Percentiles rank a stretch among this genome's conserved stretches.
phyloP scores from a whole-genome alignment of 1,284 basidiomycete species.

The Mycena sp. region DNA sequence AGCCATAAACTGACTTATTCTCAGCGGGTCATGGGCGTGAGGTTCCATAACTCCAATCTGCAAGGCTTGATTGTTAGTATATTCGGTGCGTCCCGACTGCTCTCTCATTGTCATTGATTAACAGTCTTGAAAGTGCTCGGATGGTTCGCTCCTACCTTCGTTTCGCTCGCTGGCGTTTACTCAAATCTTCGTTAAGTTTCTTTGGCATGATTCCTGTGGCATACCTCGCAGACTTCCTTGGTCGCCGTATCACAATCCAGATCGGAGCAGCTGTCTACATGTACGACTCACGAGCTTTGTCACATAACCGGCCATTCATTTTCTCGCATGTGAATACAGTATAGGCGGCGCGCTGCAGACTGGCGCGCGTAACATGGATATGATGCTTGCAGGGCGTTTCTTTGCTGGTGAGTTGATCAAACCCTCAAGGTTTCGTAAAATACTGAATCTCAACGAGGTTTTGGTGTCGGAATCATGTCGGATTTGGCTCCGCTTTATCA shows the following conservation, averaged over 20 bases:
- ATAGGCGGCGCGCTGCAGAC: constrained; percentile 64
- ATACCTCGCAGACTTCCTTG: constrained; percentile 47
- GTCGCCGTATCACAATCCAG: constrained; percentile 50
- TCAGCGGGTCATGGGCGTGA: constrained; percentile 47
- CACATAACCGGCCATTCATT: constrained; percentile 3
- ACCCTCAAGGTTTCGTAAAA: too few species aligned
- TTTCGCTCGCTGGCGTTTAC: neutral
- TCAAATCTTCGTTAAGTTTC: constrained; percentile 36
- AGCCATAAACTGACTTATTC: neutral
- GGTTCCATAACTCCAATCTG: constrained; percentile 45
- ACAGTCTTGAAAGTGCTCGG: constrained; percentile 40
- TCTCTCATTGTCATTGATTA: neutral
- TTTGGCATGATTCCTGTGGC: constrained; percentile 54
- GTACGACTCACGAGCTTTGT: constrained; percentile 34
- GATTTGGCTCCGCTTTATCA: constrained; percentile 69
- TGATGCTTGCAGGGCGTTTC: constrained; percentile 72
- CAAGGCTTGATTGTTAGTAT: constrained; percentile 51
- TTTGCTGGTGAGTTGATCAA: constrained; percentile 51
- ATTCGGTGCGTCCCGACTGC: constrained; percentile 40
- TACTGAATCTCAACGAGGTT: too few species aligned
- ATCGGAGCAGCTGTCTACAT: constrained; percentile 49
- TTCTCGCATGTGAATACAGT: constrained; percentile 46
- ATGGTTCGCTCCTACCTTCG: constrained; percentile 27
- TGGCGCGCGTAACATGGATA: constrained; percentile 60
- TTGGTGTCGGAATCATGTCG: constrained; percentile 59